Conservation (phyloP, 1,284 basidiomycete species). For the Hemileia vastatrix region DNA sequence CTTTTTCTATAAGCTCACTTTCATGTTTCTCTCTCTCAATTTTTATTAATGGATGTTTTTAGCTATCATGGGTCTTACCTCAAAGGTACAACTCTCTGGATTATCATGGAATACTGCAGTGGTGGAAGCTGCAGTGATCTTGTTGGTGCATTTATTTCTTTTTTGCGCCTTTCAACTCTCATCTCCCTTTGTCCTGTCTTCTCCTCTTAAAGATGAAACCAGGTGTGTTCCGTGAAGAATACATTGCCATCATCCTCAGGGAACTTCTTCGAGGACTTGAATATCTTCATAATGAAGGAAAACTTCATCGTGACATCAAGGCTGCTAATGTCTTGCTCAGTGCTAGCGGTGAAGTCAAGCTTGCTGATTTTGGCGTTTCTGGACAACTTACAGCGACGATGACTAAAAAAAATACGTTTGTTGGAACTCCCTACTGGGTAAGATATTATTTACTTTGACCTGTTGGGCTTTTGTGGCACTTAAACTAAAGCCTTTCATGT, state of each 20-base stretch:
- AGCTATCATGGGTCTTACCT: conserved; percentile 92
- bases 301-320: conserved; percentile 97
- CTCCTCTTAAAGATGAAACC: conserved; percentile 74
- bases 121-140: conserved; percentile 52
- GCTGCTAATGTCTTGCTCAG: conserved; percentile 92
- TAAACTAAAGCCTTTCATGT: not conserved
- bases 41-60: no score
- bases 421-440: conserved; percentile 57
- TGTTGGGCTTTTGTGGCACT: not conserved
- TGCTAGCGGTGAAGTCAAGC: conserved; percentile 89
- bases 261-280: conserved; percentile 86
- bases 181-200: conserved; percentile 25
- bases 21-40: conserved; percentile 4
- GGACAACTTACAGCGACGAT: conserved; percentile 72
- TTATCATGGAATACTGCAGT: conserved; percentile 87
- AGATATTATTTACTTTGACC: not conserved
- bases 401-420: conserved; percentile 92
- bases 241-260: conserved; percentile 90
- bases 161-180: conserved; percentile 16
- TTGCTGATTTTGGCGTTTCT: conserved; percentile 97
- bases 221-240: conserved; percentile 91
- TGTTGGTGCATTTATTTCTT: conserved; percentile 35
- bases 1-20: conserved; percentile 25
- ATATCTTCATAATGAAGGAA: conserved; percentile 90
- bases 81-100: conserved; percentile 93